phyloP scores from a whole-genome alignment of 1,284 basidiomycete species.

The Boletus nobilissimus region DNA sequence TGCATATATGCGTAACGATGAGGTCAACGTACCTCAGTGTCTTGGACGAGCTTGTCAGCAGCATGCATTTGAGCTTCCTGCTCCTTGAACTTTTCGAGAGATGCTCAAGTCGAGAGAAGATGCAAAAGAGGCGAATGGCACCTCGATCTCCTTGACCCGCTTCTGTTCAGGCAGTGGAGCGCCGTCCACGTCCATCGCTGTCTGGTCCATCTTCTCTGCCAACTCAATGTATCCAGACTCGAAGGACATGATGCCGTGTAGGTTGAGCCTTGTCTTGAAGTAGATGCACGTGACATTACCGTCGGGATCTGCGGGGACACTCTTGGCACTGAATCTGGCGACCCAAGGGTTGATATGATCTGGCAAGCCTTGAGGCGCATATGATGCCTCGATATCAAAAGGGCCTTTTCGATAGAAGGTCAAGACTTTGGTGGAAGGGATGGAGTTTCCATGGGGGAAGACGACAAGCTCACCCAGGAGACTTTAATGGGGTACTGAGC shows the following conservation, averaged over 20 bases:
- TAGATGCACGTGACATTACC: conserved; percentile 86
- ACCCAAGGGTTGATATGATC: conserved; percentile 86
- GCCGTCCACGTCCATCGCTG: conserved; percentile 77
- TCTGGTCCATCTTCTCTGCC: conserved; percentile 78
- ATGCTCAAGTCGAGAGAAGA: conserved; percentile 69
- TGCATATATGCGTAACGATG: neutral
- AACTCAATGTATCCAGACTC: conserved; percentile 84
- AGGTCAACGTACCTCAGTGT: conserved; percentile 80
- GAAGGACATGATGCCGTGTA: conserved; percentile 87
- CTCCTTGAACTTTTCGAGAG: conserved; percentile 76
- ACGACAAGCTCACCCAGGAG: conserved; percentile 88
- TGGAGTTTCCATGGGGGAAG: conserved; percentile 82
- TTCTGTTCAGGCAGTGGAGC: conserved; percentile 61
- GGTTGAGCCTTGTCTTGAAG: conserved; percentile 88
- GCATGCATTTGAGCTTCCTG: conserved; percentile 88
- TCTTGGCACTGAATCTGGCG: conserved; percentile 82
- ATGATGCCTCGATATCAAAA: conserved; percentile 88
- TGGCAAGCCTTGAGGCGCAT: conserved; percentile 77
- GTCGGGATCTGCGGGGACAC: conserved; percentile 71
- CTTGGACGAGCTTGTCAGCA: conserved; percentile 91
- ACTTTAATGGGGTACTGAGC: conserved; percentile 88
- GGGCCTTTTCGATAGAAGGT: conserved; percentile 91
- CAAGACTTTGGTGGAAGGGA: conserved; percentile 93
- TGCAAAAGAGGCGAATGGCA: conserved; percentile 74
- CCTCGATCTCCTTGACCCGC: conserved; percentile 82